phyloP scores from a whole-genome alignment of 148 eudicot genomes.

The Amaranthus cruentus region DNA sequence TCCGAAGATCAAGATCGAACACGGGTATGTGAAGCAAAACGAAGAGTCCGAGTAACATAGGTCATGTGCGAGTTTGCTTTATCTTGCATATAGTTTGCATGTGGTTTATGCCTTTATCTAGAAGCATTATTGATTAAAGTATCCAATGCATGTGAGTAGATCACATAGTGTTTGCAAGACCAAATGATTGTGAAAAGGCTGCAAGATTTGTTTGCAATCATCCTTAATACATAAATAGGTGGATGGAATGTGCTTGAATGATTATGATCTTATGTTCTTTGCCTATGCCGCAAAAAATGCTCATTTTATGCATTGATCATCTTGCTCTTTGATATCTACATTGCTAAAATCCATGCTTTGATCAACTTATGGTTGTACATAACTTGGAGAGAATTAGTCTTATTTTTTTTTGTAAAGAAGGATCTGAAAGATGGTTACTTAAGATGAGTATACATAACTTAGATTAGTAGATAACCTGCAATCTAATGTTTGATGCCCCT shows the following conservation, averaged over 20 bases:
- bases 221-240: not conserved
- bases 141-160: not conserved
- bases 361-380: not conserved
- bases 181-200: not conserved
- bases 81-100: not conserved
- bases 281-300: not conserved
- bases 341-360: not conserved
- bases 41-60: too few species aligned
- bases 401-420: not conserved
- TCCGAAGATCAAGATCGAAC: not conserved
- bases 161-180: not conserved
- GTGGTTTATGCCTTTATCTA: not conserved
- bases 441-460: not conserved
- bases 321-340: not conserved
- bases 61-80: not conserved
- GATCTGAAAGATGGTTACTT: not conserved
- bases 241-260: not conserved
- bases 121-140: too few species aligned
- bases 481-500: not conserved
- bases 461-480: not conserved
- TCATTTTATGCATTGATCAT: not conserved
- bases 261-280: not conserved
- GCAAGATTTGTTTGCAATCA: not conserved
- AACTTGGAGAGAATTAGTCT: not conserved
- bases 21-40: not conserved